Percentiles rank a stretch among this genome's conserved stretches.
Conservation (phyloP, 208 protist species). For the Leishmania braziliensis region DNA sequence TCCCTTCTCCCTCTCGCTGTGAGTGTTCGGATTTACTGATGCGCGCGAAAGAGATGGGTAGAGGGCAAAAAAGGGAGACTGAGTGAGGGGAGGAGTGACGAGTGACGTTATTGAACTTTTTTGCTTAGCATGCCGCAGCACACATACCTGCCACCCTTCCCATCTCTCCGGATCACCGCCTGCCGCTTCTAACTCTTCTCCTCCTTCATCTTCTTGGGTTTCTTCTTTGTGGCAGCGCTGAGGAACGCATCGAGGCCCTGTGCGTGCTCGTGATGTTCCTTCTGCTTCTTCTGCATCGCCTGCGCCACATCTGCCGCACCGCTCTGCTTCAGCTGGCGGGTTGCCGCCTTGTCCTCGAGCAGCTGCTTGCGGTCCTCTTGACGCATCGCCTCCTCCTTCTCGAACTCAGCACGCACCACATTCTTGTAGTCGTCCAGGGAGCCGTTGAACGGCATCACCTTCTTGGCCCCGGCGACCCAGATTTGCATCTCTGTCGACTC, state of each 20-base stretch:
- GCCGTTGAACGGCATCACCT: conserved; percentile 77
- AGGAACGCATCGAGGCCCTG: conserved; percentile 37
- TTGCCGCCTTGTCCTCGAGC: conserved; percentile 48
- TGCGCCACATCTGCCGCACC: conserved; percentile 26
- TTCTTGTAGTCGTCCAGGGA: conserved; percentile 86
- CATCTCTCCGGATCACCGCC: background rate
- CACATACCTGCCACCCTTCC: background rate
- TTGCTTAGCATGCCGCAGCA: background rate
- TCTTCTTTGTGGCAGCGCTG: conserved; percentile 57
- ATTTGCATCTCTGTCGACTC: conserved; percentile 89
- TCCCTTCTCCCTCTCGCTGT: background rate
- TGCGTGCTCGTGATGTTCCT: conserved; percentile 37
- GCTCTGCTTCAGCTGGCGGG: conserved; percentile 56
- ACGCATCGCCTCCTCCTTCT: conserved; percentile 54
- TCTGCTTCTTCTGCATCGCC: conserved; percentile 39
- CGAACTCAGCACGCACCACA: conserved; percentile 71
- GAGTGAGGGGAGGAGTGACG: background rate
- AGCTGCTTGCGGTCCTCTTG: conserved; percentile 42
- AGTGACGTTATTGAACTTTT: background rate
- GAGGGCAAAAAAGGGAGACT: background rate
- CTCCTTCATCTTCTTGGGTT: conserved; percentile 43
- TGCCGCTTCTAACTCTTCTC: background rate
- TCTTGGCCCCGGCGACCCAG: conserved; percentile 87
- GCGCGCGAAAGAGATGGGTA: background rate
- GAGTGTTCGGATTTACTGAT: background rate